Evolutionary conservation across 148 eudicot genomes (phyloP), one percentile per base, ranked within the genome.

Genomic region (Rhododendron ferrugineum): DNA sequence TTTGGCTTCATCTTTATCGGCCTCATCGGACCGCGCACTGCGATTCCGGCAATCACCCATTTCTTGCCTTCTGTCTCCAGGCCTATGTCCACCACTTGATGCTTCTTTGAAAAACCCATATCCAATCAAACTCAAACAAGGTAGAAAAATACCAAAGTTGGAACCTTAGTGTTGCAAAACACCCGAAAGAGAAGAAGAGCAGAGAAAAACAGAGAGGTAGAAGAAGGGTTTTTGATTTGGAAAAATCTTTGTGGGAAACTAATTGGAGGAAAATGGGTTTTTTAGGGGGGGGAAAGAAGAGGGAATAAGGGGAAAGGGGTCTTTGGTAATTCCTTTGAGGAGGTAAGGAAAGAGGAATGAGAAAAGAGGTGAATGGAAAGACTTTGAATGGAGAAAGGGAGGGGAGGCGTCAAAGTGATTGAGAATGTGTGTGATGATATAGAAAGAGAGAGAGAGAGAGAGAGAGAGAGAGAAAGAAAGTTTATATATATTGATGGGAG

Each of bases 61-160:
- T 90, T 89, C 86, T 86, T 91, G 78, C 84, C 81, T 16, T 90
- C 91, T 23, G 90, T 84, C 83, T 86, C 91, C 75, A 77, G 13
- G 64, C 85, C 83, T 13, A 52, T 87, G 28, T 86, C 91, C 7
- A 46, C 40, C 20, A 13, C 15, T 70, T 91, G 91, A 86, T 87
- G 90, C 78, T 89, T 91, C 73, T 90, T 90, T 5, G 92, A 88
- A 26, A 85, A 89, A 78, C 93, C 93, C 96, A 93, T 93, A 3
- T 86, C 78, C 0, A 76, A 70, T 37, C 56, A 46, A 56, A 47
- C 49, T 22, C 52, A 77, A 73, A 52, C n/a, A 3, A 84, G 82
- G 64, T 52, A 3, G 22, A 75, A 80, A 52, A 56, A 6, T 26
- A 46, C 32, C 23, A 11, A 42, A 18, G 54, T 23, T 49, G n/a